Percentiles rank a stretch among this genome's conserved stretches.
These are phyloP conservation scores for Metschnikowia continentalis DNA, from an alignment of 805 yeast genomes.

Conservation along the genomic window DNA sequence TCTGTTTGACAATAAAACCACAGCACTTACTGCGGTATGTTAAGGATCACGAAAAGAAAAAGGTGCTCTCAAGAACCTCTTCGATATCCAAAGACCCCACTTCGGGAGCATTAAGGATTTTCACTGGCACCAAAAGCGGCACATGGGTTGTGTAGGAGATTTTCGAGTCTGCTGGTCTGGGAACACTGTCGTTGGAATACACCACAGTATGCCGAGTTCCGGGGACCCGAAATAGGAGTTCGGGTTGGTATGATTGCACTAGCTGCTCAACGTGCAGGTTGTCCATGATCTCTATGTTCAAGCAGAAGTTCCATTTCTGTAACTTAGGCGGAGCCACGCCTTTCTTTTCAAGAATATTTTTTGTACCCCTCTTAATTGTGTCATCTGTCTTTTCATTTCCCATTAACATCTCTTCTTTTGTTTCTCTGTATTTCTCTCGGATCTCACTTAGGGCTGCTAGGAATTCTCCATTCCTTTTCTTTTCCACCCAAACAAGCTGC, in stretches of 20 bases:
- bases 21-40: too few species aligned
- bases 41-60: slow-evolving; percentile 31
- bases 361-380: too few species aligned
- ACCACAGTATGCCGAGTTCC: slow-evolving; percentile 4
- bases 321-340: neutral
- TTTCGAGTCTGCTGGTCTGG: neutral
- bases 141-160: slow-evolving; percentile 11
- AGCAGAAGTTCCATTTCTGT: slow-evolving; percentile 4
- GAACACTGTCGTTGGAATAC: slow-evolving; percentile 1
- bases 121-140: slow-evolving; percentile 31
- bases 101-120: slow-evolving; percentile 25
- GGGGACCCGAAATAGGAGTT: slow-evolving; percentile 16
- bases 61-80: slow-evolving; percentile 29
- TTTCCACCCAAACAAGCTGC: slow-evolving; percentile 34
- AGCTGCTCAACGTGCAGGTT: slow-evolving; percentile 11
- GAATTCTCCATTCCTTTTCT: slow-evolving; percentile 8
- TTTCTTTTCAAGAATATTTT: neutral
- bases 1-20: too few species aligned
- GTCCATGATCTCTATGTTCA: slow-evolving; percentile 9
- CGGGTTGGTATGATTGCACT: slow-evolving; percentile 21
- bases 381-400: too few species aligned
- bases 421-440: slow-evolving; percentile 7
- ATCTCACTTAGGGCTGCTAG: slow-evolving; percentile 4
- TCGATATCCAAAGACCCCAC: slow-evolving; percentile 32
- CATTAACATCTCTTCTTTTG: slow-evolving; percentile 6